These are phyloP conservation scores for Ceratocystis diversiconidia DNA, from an alignment of 2,329 filamentous ascomycete genomes.

Conservation along the genomic window DNA sequence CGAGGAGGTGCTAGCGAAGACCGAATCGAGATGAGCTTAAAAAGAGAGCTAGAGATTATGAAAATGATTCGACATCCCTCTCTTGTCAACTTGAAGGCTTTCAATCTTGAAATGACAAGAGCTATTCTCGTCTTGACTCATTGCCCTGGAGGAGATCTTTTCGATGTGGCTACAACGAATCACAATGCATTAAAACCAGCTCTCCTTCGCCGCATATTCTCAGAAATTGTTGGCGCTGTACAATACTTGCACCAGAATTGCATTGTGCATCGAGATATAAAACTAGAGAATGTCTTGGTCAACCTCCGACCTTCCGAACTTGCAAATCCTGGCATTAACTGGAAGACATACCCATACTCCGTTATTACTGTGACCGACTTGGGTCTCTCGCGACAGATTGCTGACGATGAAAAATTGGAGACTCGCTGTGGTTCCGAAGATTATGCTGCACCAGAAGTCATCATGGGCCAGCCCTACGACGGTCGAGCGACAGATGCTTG, in stretches of 20 bases:
- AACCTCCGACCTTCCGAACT: constrained; percentile 62
- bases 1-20: constrained; percentile 87
- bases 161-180: constrained; percentile 71
- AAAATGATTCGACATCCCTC: constrained; percentile 78
- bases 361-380: constrained; percentile 84
- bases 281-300: constrained; percentile 90
- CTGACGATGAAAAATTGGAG: constrained; percentile 75
- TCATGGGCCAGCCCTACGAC: constrained; percentile 90
- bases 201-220: constrained; percentile 72
- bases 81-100: constrained; percentile 80
- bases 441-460: constrained; percentile 90
- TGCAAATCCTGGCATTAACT: constrained; percentile 48
- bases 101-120: constrained; percentile 68
- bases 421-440: constrained; percentile 93
- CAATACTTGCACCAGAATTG: constrained; percentile 69
- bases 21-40: constrained; percentile 81
- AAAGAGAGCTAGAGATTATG: constrained; percentile 90
- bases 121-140: constrained; percentile 81
- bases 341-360: constrained; percentile 62
- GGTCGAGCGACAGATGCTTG: constrained; percentile 85
- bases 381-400: constrained; percentile 73
- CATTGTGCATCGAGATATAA: constrained; percentile 95
- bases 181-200: constrained; percentile 51
- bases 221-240: constrained; percentile 75
- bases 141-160: constrained; percentile 86